Evolutionary conservation across 78 protist species (phyloP).

Genomic region (Corallochytrium limacisporum): DNA sequence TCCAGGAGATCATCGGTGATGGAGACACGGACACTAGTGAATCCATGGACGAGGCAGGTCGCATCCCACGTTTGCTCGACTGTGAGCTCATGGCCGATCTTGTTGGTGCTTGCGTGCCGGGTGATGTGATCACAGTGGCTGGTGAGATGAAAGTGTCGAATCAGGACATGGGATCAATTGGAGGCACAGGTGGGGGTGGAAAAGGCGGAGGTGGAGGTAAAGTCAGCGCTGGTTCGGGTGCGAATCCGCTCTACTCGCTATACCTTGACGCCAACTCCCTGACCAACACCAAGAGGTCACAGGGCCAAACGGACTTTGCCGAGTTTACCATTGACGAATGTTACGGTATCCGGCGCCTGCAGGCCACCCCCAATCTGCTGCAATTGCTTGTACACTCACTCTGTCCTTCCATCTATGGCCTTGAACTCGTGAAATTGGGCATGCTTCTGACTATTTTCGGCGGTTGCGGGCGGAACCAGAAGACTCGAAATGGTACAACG

Average conservation of each 20-base stretch:
- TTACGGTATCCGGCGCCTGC: constrained; percentile 49
- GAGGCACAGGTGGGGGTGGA: background rate
- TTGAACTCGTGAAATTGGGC: constrained; percentile 80
- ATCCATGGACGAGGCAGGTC: constrained; percentile 56
- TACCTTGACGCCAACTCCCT: constrained; percentile 63
- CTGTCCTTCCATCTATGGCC: constrained; percentile 87
- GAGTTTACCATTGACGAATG: constrained; percentile 48
- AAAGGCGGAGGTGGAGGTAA: background rate
- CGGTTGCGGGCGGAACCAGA: background rate
- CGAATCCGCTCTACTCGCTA: constrained; percentile 28
- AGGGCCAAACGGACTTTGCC: background rate
- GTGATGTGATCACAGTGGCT: constrained; percentile 72
- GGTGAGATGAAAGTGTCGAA: constrained; percentile 74
- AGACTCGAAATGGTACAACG: too few species aligned
- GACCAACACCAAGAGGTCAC: constrained; percentile 12
- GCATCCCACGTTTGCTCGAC: constrained; percentile 74
- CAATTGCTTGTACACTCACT: constrained; percentile 76
- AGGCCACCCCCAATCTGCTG: constrained; percentile 39
- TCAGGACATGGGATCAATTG: constrained; percentile 31
- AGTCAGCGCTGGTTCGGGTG: background rate
- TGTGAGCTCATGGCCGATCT: background rate
- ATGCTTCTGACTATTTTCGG: constrained; percentile 81
- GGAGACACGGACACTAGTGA: too few species aligned
- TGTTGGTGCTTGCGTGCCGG: constrained; percentile 43
- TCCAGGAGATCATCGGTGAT: constrained; percentile 64